Evolutionary conservation across 768 basidiomycete genomes (phyloP).

Genomic region (Suillus plorans): DNA sequence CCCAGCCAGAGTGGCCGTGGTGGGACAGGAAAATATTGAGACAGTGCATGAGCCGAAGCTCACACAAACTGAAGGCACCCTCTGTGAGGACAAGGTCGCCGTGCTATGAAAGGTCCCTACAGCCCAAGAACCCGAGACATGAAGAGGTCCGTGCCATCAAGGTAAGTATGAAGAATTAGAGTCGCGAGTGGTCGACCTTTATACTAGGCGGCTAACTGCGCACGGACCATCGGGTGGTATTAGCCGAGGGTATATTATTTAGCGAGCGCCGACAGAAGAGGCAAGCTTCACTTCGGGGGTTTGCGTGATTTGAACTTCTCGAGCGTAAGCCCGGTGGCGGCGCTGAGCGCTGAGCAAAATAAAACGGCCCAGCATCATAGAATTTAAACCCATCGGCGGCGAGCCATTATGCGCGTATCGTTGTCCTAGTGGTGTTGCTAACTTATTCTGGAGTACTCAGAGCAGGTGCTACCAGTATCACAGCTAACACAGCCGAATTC

Average conservation of each 20-base stretch:
- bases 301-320: too few relatives aligned
- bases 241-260: neutral
- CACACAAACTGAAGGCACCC: constrained; percentile 37
- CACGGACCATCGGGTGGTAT: constrained; percentile 13
- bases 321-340: too few relatives aligned
- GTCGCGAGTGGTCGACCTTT: constrained; percentile 14
- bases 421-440: neutral
- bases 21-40: constrained; percentile 45
- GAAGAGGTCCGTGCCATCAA: constrained; percentile 55
- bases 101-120: constrained; percentile 53
- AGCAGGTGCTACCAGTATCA: neutral
- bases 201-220: constrained; percentile 17
- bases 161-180: constrained; percentile 46
- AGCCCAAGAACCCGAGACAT: constrained; percentile 52
- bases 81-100: constrained; percentile 51
- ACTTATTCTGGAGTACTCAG: neutral
- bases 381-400: neutral
- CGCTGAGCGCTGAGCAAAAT: neutral
- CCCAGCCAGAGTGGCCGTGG: constrained; percentile 35
- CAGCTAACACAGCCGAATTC: neutral
- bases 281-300: too few relatives aligned
- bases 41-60: constrained; percentile 42
- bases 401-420: neutral
- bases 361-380: neutral
- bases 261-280: too few relatives aligned